A percentile compares a stretch with the other conserved stretches of the same genome.
Evolutionary conservation across 495 filamentous ascomycete genomes (phyloP).

Genomic region (Halenospora varia): DNA sequence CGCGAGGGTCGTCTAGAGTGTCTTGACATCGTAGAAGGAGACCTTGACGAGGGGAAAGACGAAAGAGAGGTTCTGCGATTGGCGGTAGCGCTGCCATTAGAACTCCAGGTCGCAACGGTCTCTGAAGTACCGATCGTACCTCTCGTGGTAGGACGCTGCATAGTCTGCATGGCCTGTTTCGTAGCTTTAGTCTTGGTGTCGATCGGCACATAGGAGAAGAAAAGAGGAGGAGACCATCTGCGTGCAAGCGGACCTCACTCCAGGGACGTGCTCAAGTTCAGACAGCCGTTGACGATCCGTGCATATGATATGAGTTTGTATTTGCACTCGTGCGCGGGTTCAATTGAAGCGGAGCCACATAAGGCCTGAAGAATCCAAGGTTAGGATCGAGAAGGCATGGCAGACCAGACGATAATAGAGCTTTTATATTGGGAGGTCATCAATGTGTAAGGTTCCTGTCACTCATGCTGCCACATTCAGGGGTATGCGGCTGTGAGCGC

Average conservation of each 20-base stretch:
- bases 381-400: not conserved
- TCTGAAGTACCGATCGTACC: conserved; percentile 11
- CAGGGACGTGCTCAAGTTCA: conserved; percentile 1
- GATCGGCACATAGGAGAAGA: conserved; percentile 3
- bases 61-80: conserved; percentile 52
- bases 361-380: not conserved
- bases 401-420: not conserved
- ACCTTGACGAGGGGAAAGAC: conserved; percentile 54
- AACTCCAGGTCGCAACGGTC: conserved; percentile 26
- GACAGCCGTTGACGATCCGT: conserved; percentile 29
- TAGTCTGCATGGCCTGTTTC: conserved; percentile 8
- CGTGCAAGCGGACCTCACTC: not conserved
- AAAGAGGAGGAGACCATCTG: not conserved
- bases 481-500: not conserved
- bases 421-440: not conserved
- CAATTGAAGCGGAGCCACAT: not conserved
- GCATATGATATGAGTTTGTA: conserved; percentile 7
- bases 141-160: conserved; percentile 20
- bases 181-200: conserved; percentile 7
- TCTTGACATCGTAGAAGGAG: conserved; percentile 48
- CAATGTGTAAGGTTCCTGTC: not conserved
- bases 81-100: conserved; percentile 21
- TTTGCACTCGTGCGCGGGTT: not conserved
- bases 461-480: not conserved
- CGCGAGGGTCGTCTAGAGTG: conserved; percentile 39